Evolutionary conservation across 345 rosid species (phyloP).

Genomic region (Geranium rotundifolium): DNA sequence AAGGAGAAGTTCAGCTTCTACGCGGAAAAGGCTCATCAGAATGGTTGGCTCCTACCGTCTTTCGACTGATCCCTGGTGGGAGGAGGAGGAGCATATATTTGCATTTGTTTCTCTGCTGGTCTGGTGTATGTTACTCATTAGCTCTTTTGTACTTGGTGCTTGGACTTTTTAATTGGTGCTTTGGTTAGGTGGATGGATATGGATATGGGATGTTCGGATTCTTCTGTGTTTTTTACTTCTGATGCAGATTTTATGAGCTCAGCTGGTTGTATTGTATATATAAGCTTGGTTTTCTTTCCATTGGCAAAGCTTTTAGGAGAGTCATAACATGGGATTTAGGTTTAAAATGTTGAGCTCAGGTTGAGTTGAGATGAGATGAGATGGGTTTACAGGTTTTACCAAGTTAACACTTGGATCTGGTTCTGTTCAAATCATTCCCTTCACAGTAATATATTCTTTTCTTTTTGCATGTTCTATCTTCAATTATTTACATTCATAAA

Average conservation of each 20-base stretch:
- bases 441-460: too few species aligned
- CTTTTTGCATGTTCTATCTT: too few species aligned
- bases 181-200: constrained; percentile 19
- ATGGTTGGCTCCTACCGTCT: constrained; percentile 67
- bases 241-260: constrained; percentile 28
- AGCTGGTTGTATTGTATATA: constrained; percentile 22
- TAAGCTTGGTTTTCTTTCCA: constrained; percentile 22
- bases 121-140: constrained; percentile 24
- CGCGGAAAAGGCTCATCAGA: constrained; percentile 50
- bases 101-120: neutral
- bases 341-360: too few species aligned
- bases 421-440: too few species aligned
- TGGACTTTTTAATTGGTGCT: neutral
- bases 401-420: too few species aligned
- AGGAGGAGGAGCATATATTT: constrained; percentile 16
- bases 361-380: too few species aligned
- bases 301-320: constrained; percentile 19
- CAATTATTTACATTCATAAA: too few species aligned
- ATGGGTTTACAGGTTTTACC: too few species aligned
- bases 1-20: constrained; percentile 67
- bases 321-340: neutral
- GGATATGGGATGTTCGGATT: constrained; percentile 21
- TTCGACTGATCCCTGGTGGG: constrained; percentile 27
- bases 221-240: constrained; percentile 22
- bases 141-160: constrained; percentile 7